Conservation (phyloP, 495 filamentous ascomycete genomes). For the Talaromyces liani region DNA sequence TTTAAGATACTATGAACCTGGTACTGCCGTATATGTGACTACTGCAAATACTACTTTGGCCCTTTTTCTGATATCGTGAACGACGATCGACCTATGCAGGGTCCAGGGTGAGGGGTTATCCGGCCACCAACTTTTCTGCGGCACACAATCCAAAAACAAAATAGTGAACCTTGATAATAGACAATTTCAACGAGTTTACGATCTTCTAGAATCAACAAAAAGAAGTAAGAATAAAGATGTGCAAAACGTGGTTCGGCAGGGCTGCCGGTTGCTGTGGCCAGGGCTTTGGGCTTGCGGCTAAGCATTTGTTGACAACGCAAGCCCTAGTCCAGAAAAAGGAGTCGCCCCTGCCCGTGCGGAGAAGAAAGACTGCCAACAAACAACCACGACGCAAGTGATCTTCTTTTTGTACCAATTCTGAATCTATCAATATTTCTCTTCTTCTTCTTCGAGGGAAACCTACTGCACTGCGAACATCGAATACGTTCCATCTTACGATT, state of each 20-base stretch:
- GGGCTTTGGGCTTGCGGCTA: background rate
- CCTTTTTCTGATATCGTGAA: background rate
- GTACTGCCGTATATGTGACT: too few relatives aligned
- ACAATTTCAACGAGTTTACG: too few relatives aligned
- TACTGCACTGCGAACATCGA: background rate
- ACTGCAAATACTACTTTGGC: background rate
- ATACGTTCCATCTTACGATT: background rate
- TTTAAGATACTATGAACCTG: too few relatives aligned
- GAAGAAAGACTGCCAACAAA: background rate
- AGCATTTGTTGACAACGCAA: background rate
- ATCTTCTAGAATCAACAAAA: too few relatives aligned
- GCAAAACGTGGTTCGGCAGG: background rate
- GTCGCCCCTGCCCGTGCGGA: constrained; percentile 2
- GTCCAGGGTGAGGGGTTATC: background rate
- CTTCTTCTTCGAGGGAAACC: background rate
- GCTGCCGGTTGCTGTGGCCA: background rate
- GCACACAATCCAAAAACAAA: background rate
- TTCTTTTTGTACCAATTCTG: background rate
- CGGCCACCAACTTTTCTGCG: background rate
- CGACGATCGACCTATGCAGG: background rate
- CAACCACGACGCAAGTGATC: background rate
- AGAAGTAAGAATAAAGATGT: background rate
- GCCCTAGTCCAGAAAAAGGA: background rate
- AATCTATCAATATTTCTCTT: background rate
- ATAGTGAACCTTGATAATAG: background rate